phyloP scores from a whole-genome alignment of 768 basidiomycete genomes.

The Lactifluus subvellereus region DNA sequence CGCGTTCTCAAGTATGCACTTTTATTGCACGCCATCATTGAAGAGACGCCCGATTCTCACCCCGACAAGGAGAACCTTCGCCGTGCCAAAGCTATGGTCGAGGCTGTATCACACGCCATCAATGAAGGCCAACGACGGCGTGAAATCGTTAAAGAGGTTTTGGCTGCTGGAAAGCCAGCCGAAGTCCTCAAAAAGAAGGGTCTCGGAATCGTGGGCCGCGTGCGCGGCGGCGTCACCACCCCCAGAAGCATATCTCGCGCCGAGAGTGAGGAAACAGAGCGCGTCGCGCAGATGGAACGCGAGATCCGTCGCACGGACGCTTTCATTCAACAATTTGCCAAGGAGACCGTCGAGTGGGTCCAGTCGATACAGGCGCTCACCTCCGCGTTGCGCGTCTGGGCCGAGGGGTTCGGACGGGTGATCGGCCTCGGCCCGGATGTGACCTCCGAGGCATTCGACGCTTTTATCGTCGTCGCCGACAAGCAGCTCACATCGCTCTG shows the following conservation, averaged over 20 bases:
- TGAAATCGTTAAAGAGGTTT: slow-evolving; percentile 74
- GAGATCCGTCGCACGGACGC: slow-evolving; percentile 8
- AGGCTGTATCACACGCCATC: slow-evolving; percentile 67
- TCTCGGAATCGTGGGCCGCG: slow-evolving; percentile 49
- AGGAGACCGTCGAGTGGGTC: slow-evolving; percentile 20
- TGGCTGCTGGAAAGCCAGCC: slow-evolving; percentile 32
- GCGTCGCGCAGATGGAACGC: slow-evolving; percentile 18
- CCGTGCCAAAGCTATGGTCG: slow-evolving; percentile 52
- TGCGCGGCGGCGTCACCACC: slow-evolving; percentile 55
- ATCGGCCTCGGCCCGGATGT: slow-evolving; percentile 27
- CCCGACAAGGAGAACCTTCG: slow-evolving; percentile 56
- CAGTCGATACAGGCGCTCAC: slow-evolving; percentile 12
- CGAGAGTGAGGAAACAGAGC: slow-evolving; percentile 22
- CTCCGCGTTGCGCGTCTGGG: slow-evolving; percentile 18
- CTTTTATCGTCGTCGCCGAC: slow-evolving; percentile 54
- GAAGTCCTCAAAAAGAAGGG: slow-evolving; percentile 32
- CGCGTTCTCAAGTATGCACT: slow-evolving; percentile 92
- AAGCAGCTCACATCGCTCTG: slow-evolving; percentile 48
- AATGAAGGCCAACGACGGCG: slow-evolving; percentile 73
- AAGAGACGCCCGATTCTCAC: slow-evolving; percentile 66
- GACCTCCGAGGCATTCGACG: slow-evolving; percentile 29
- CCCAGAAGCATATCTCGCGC: slow-evolving; percentile 42
- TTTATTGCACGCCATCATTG: slow-evolving; percentile 69
- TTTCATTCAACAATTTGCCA: slow-evolving; percentile 19
- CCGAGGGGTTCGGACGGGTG: slow-evolving; percentile 21